Evolutionary conservation across 306 rosid genomes (phyloP).

Genomic region (Betula pendula): DNA sequence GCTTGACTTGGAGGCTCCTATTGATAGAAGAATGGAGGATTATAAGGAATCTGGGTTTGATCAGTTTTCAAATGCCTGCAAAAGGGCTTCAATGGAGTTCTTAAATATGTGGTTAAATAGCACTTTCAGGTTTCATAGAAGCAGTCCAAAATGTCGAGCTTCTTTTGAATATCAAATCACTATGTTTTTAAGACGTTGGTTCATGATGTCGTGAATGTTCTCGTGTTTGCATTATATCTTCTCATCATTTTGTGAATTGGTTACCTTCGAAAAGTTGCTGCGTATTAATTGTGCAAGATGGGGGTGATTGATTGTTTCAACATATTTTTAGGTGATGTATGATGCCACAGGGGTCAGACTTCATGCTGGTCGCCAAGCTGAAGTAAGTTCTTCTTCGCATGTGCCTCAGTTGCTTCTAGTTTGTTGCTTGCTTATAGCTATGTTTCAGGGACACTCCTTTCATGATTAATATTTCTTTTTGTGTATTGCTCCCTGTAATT

Average conservation of each 20-base stretch:
- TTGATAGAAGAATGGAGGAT: conserved; percentile 7
- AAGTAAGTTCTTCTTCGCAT: conserved; percentile 52
- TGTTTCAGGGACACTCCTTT: conserved; percentile 5
- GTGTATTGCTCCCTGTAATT: conserved; percentile 17
- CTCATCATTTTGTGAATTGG: background rate
- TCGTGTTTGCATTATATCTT: background rate
- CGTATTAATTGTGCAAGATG: conserved; percentile 6
- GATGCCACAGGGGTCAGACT: conserved; percentile 96
- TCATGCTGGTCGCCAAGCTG: conserved; percentile 97
- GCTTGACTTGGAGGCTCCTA: conserved; percentile 1
- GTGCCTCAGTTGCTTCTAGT: conserved; percentile 6
- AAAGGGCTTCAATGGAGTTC: background rate
- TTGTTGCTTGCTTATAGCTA: conserved; percentile 1
- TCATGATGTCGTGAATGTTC: background rate
- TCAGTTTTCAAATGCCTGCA: background rate
- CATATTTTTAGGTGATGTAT: conserved; percentile 76
- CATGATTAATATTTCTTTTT: conserved; percentile 12
- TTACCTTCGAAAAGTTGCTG: conserved; percentile 2
- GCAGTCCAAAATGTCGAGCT: background rate
- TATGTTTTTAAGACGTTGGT: background rate
- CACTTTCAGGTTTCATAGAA: background rate
- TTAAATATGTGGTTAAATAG: background rate
- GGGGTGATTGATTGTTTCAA: conserved; percentile 14
- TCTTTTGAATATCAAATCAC: background rate
- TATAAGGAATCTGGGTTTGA: conserved; percentile 6